Base-by-base conservation (phyloP, 1,284 basidiomycete species). In the Sporisorium exsertum region DNA sequence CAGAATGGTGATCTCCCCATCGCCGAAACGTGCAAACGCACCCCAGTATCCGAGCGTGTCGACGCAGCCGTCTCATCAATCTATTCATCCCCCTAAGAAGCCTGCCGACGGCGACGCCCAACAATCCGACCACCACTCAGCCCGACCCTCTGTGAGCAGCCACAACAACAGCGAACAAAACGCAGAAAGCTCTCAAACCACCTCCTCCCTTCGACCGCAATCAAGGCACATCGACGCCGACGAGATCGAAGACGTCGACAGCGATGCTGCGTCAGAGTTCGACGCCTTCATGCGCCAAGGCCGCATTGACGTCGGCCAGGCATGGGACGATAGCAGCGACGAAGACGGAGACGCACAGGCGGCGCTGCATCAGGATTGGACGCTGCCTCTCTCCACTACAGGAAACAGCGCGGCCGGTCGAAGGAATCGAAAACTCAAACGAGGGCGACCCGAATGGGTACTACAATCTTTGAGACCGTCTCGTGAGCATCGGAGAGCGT, bases 251-350 rank as follows among this genome's bases (percentile, higher is more conserved):
- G 73, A 79, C n/a, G 77, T 62, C 24, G 72, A 76, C 37, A 71
- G 64, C 59, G 68, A 77, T 29, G 50, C 55, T n/a, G 64, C 72
- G 12, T 75, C 72, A 26, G 72, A 75, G 7, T 70, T 60, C 18
- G 63, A 77, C 20, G 57, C 63, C 2, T 66, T 67, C 47, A 35
- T 73, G 56, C 73, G 63, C 20, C 63, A 73, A 33, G 71, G 73
- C 7, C 69, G 67, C 18, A 77, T 77, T 32, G 59, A 77, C 9
- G 74, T 79, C 47, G 68, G 69, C 0, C 54, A 68, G 29, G 58
- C 74, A 9, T 79, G 77, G 77, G 77, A 79, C 46, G 77, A 79
- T 7, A 77, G 73, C 59, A 74, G 73, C 57, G 77, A 79, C 13
- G 77, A 79, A 40, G 77, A 79, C 6, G 74, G 53, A 24, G 32